A percentile compares a stretch with the other conserved stretches of the same genome.
phyloP scores from a whole-genome alignment of 768 basidiomycete genomes.

The Amanita pseudoporphyria region DNA sequence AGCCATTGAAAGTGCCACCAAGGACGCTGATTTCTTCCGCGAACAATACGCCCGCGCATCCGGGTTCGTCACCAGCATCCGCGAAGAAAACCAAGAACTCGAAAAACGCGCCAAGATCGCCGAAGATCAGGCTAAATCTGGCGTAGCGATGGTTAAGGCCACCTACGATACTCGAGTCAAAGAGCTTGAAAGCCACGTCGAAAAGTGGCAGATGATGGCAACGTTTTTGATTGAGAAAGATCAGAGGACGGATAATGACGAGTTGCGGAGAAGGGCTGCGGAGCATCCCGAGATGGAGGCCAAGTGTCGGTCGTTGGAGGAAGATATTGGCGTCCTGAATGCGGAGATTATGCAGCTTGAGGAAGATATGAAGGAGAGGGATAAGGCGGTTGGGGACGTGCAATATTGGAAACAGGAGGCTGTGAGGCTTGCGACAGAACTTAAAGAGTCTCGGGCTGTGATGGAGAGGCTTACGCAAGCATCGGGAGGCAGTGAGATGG shows the following conservation, averaged over 20 bases:
- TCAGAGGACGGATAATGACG: conserved; percentile 42
- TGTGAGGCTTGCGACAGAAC: conserved; percentile 15
- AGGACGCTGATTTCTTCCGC: conserved; percentile 43
- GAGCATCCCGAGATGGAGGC: conserved; percentile 41
- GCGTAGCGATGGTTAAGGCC: conserved; percentile 39
- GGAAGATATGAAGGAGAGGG: conserved; percentile 10
- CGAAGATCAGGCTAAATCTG: conserved; percentile 43
- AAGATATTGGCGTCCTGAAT: conserved; percentile 15
- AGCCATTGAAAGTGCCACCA: conserved; percentile 28
- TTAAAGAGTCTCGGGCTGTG: conserved; percentile 18
- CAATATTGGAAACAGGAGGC: conserved; percentile 16
- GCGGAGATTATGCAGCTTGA: conserved; percentile 13
- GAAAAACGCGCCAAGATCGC: conserved; percentile 38
- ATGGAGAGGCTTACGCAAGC: conserved; percentile 15
- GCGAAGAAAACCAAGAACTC: conserved; percentile 41
- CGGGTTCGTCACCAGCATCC: conserved; percentile 31
- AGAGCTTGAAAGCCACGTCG: conserved; percentile 36
- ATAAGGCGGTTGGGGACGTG: conserved; percentile 12
- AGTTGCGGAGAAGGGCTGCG: conserved; percentile 47
- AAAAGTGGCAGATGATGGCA: conserved; percentile 36
- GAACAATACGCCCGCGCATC: conserved; percentile 48
- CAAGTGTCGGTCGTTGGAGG: conserved; percentile 24
- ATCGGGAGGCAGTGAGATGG: conserved; percentile 18
- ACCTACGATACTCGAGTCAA: conserved; percentile 39
- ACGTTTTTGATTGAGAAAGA: conserved; percentile 50